Evolutionary conservation across 768 basidiomycete species (phyloP).

Genomic region (Cystofilobasidium bisporidii): DNA sequence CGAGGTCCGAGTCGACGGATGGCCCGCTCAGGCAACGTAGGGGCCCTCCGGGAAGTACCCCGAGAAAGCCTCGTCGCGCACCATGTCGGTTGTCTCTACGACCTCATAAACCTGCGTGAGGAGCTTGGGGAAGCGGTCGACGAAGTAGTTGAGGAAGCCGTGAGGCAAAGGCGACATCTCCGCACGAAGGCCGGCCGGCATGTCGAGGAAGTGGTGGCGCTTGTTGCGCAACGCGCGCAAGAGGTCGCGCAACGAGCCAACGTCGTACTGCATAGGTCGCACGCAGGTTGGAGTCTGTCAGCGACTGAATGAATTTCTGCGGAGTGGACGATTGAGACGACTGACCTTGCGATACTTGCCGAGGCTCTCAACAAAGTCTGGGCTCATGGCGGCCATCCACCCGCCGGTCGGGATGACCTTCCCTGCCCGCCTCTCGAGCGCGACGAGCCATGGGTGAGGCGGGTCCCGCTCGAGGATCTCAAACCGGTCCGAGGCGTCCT

Average conservation of each 20-base stretch:
- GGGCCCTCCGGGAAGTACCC: conserved; percentile 52
- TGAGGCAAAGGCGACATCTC: conserved; percentile 81
- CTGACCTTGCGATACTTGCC: conserved; percentile 79
- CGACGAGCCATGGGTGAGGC: conserved; percentile 60
- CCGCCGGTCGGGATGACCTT: conserved; percentile 61
- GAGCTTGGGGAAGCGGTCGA: conserved; percentile 67
- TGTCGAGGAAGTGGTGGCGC: conserved; percentile 45
- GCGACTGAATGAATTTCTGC: no score
- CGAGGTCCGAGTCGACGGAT: no score
- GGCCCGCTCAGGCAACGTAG: not conserved
- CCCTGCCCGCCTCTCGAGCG: conserved; percentile 61
- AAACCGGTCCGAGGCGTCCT: conserved; percentile 93
- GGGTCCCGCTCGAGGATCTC: conserved; percentile 96
- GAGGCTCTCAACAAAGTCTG: conserved; percentile 80
- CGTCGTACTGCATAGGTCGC: conserved; percentile 58
- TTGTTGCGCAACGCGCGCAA: conserved; percentile 90
- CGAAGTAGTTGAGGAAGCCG: conserved; percentile 88
- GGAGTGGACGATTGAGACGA: no score
- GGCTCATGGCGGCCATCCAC: conserved; percentile 81
- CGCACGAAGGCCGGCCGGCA: conserved; percentile 74
- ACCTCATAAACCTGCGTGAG: conserved; percentile 89
- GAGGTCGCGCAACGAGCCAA: conserved; percentile 78
- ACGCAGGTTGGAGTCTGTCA: no score
- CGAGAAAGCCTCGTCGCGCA: conserved; percentile 80
- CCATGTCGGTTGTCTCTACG: conserved; percentile 59